Base-by-base conservation (phyloP, 495 filamentous ascomycete genomes). In the Cercophora scortea region DNA sequence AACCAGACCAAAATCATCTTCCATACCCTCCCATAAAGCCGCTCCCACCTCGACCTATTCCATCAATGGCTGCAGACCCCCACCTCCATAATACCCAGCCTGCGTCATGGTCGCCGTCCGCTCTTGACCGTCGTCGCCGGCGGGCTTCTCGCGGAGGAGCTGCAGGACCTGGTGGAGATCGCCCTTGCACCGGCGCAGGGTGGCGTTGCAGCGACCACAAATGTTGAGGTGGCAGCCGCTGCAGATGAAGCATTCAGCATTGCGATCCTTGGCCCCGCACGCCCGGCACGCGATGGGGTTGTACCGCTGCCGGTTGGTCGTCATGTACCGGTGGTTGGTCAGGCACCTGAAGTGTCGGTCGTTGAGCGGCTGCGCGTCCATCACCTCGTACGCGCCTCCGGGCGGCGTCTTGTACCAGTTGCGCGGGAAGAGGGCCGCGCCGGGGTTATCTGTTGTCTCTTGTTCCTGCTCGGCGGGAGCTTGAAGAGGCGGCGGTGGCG, bases 251-350 rank as follows among this genome's bases (percentile, higher is more conserved):
- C 54, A 55, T 25, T 62, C 62, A 11, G 55, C 54, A 10, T 43
- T 38, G 10, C 60, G 50, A n/a, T 66, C 63, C 59, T 51, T 56
- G 52, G 53, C 50, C 18, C 63, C 63, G 43, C 63, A 66, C 18
- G 53, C 56, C 18, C 59, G 43, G 51, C 63, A 66, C 1, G 56
- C 61, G 17, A 66, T 58, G 0, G 61, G 61, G 45, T 66, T 66
- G 38, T 48, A 45, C 43, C 47, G 51, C 45, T 66, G 63, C 44
- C 53, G 49, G 45, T 55, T 56, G 33, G 57, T 41, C 47, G 63
- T 64, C 64, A 67, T 60, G 49, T 56, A 60, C 3, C 56, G 58
- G 47, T 67, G 64, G 11, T 35, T 45, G 7, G 64, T 67, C 11
- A 63, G 38, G 48, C 64, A 67, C 11, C 48, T 33, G 10, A 53